Conservation (phyloP, 306 rosid species). For the Gastrolobium bilobum region DNA sequence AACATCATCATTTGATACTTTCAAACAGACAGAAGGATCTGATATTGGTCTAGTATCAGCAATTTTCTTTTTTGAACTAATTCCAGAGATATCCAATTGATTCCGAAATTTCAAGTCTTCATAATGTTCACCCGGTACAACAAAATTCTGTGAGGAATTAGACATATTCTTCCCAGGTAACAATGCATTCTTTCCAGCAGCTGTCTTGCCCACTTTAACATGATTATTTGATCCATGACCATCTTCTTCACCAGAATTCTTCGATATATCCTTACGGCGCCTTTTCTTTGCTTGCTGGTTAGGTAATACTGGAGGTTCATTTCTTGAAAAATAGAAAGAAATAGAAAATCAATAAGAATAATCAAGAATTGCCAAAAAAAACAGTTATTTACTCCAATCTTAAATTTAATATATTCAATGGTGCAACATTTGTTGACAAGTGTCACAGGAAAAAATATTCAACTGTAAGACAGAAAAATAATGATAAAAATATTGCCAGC, state of each 20-base stretch:
- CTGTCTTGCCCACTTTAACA: constrained; percentile 70
- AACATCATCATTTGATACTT: constrained; percentile 67
- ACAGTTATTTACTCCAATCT: constrained; percentile 27
- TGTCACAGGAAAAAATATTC: constrained; percentile 15
- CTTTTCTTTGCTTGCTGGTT: constrained; percentile 92
- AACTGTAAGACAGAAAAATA: constrained; percentile 20
- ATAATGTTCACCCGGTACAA: constrained; percentile 55
- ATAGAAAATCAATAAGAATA: constrained; percentile 43
- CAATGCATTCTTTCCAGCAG: constrained; percentile 63
- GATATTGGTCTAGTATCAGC: constrained; percentile 61
- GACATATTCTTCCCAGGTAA: constrained; percentile 59
- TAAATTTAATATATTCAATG: constrained; percentile 12
- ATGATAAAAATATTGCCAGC: constrained; percentile 17
- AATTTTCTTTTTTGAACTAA: constrained; percentile 65
- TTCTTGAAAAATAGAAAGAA: constrained; percentile 50
- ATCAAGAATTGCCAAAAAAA: constrained; percentile 2
- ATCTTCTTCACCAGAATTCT: constrained; percentile 71
- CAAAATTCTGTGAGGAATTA: constrained; percentile 61
- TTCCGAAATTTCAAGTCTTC: constrained; percentile 67
- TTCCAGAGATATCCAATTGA: constrained; percentile 63
- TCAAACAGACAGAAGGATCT: constrained; percentile 64
- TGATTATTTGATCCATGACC: constrained; percentile 65
- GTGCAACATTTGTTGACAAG: background rate
- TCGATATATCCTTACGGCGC: constrained; percentile 79
- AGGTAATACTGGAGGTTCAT: constrained; percentile 71